Base-by-base conservation (phyloP, 176 grass and related monocot genomes). In the Triticum urartu region DNA sequence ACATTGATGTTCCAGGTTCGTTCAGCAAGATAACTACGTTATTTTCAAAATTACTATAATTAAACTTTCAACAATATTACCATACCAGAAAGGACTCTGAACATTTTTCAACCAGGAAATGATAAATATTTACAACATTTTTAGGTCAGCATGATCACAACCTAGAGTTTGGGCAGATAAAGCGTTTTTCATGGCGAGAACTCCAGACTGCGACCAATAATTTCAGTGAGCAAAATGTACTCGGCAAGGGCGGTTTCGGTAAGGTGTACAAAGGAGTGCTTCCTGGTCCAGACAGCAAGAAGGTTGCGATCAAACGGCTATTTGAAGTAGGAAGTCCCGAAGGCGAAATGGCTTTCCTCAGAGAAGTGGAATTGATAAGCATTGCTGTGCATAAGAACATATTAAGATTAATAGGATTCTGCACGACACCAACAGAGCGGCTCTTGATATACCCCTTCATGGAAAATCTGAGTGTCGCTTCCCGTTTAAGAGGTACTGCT, bases 381-480 rank as follows among this genome's bases (percentile, higher is more conserved):
- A 84, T 99, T 50, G 97, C 97, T 40, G 92, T 81, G 28, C 97
- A 99, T 70, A 99, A 88, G 73, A 99, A 99, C 72, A 92, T 99
- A 83, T 70, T 99, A 64, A 88, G 86, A 84, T 73, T 99, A 82
- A 94, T 94, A 83, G 97, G 97, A n/a, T 99, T 91, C 65, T 99
- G 97, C 78, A 95, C 89, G 0, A 99, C 92, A 71, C 10, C 69
- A 0, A 89, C 50, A 2, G 97, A 99, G 32, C 81, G 90, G 25
- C 90, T 99, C 54, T 92, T 99, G 67, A 94, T 99, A 66, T 99
- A 99, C 86, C 94, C 97, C 76, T 99, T 91, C 42, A 99, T 99
- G 94, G 85, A 91, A 72, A 99, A 99, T 84, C 77, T 94, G 21
- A 96, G 97, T 78, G 97, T 99, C 47, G 92, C 97, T 52, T 91